Evolutionary conservation across 306 rosid species (phyloP).

Genomic region (Sechiopsis laciniata): DNA sequence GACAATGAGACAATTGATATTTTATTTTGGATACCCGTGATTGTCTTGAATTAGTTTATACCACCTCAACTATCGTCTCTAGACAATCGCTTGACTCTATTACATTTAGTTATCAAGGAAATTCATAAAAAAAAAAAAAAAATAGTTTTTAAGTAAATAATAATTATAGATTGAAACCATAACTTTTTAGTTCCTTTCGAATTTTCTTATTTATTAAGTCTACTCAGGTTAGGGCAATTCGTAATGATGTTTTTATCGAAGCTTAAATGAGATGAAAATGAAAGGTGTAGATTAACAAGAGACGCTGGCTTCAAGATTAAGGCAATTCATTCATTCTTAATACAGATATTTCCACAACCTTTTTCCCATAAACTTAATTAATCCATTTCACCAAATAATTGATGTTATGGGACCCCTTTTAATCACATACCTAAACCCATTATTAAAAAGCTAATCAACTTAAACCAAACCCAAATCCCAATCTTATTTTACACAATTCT

Average conservation of each 20-base stretch:
- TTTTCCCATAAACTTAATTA: not conserved
- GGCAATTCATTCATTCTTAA: not conserved
- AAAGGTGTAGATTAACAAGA: not conserved
- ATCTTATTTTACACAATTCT: not conserved
- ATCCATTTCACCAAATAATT: slow-evolving; percentile 1
- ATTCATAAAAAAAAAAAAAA: too few species aligned
- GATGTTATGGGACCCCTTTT: slow-evolving; percentile 21
- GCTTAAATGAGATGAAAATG: slow-evolving; percentile 19
- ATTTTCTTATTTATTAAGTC: too few species aligned
- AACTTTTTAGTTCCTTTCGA: too few species aligned
- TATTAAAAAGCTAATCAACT: not conserved
- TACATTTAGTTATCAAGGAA: too few species aligned
- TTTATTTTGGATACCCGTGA: too few species aligned
- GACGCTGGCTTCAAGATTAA: slow-evolving; percentile 15
- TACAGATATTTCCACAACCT: not conserved
- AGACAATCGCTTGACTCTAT: too few species aligned
- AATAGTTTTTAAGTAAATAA: too few species aligned
- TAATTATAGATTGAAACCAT: too few species aligned
- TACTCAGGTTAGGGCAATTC: not conserved
- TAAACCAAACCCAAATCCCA: slow-evolving; percentile 16
- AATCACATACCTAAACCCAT: slow-evolving; percentile 15
- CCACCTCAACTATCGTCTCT: too few species aligned
- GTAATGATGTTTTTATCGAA: slow-evolving; percentile 12
- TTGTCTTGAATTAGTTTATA: too few species aligned
- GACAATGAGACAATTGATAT: not conserved